phyloP scores from a whole-genome alignment of 2,329 filamentous ascomycete genomes.

The Mycogone perniciosa region DNA sequence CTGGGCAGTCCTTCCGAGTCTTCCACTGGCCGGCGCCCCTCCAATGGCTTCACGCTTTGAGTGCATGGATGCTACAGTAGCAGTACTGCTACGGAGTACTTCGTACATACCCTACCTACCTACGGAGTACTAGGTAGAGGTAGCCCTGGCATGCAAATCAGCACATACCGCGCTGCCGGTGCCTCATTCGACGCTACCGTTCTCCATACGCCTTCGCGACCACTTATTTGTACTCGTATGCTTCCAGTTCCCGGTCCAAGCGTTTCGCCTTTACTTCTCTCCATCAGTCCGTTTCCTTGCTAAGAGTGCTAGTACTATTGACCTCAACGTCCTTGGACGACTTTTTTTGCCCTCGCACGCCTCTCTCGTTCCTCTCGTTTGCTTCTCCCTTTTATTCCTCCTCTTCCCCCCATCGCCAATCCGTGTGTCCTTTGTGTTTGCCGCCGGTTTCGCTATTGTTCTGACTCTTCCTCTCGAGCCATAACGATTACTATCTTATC shows the following conservation, averaged over 20 bases:
- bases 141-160: no score
- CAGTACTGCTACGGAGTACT: neutral
- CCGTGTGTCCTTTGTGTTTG: neutral
- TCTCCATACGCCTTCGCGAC: neutral
- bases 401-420: neutral
- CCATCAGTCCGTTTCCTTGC: constrained; percentile 1
- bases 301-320: no score
- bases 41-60: neutral
- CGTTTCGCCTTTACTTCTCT: neutral
- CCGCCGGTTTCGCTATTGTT: neutral
- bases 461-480: constrained; percentile 2
- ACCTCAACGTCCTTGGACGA: constrained; percentile 1
- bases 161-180: neutral
- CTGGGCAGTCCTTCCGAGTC: constrained; percentile 8
- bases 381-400: constrained; percentile 1
- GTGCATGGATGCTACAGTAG: neutral
- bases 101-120: neutral
- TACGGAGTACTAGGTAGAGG: neutral
- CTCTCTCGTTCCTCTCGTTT: constrained; percentile 8
- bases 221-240: neutral
- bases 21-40: constrained; percentile 6
- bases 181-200: neutral
- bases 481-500: neutral
- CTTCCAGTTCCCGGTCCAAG: neutral
- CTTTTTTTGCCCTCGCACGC: neutral